Base-by-base conservation (phyloP, 495 filamentous ascomycete species). In the Terfezia claveryi region DNA sequence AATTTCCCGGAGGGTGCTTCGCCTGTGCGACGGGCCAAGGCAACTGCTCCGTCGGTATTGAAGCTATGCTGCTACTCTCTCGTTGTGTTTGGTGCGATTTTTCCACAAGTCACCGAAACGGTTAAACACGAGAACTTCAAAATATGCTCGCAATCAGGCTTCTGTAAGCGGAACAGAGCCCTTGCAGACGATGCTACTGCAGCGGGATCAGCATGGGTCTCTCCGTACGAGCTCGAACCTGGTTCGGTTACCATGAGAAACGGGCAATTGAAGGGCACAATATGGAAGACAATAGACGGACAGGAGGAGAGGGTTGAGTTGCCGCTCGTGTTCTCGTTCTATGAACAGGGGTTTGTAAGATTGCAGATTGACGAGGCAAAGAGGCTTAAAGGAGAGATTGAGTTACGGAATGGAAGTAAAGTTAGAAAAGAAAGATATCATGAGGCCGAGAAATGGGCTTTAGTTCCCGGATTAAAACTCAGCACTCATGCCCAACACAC, bases 121-220 rank as follows among this genome's bases (percentile, higher is more conserved):
- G 92, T 98, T 17, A 96, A 98, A 69, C 82, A 94, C 61, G 82
- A 92, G 61, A 85, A 88, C 61, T 96, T 95, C 75, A 98, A 96
- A 64, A 94, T 80, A 57, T 98, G 91, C 71, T 70, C 77, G 38
- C 91, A 98, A 67, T 87, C 88, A 0, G 91, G 91, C 55, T 98
- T 96, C 73, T 96, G 92, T 69, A 85, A 83, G 64, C 86, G 91
- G 55, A 95, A 94, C 68, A 80, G 89, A 65, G 83, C 79, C 32
- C 85, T 81, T 64, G 92, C 92, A 57, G 87, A 96, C 66, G 72
- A 77, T 54, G 87, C 76, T 54, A 68, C 76, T 41, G 70, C 76
- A 36, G 62, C 74, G 37, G 79, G 77, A 52, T 72, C 77, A 44
- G 72, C 75, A 16, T 94, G 87, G 87, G 69, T 70, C 56, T 80